Evolutionary conservation across 2,329 filamentous ascomycete species (phyloP).

Genomic region (Colletotrichum zoysiae): DNA sequence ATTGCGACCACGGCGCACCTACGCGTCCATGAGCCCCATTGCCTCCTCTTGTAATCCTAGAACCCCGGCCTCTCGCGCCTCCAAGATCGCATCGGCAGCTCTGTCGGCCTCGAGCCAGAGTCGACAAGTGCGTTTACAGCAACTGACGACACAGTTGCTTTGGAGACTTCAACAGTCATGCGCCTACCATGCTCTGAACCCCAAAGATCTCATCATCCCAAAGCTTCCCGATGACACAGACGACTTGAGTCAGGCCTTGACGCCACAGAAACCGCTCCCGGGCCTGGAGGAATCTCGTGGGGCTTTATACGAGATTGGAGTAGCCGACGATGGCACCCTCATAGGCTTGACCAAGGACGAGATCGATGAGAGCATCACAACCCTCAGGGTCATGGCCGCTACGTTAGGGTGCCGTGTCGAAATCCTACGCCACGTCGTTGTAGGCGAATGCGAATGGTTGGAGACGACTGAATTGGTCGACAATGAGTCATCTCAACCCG

Average conservation of each 20-base stretch:
- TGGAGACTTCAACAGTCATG: slow-evolving; percentile 97
- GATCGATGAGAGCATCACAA: slow-evolving; percentile 89
- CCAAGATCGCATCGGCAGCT: slow-evolving; percentile 25
- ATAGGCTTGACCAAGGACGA: slow-evolving; percentile 91
- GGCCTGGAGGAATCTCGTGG: slow-evolving; percentile 94
- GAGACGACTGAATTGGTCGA: slow-evolving; percentile 56
- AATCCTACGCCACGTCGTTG: slow-evolving; percentile 82
- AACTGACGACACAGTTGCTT: slow-evolving; percentile 92
- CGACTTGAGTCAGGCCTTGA: slow-evolving; percentile 60
- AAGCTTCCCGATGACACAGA: slow-evolving; percentile 75
- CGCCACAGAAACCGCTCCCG: slow-evolving; percentile 72
- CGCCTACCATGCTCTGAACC: slow-evolving; percentile 86
- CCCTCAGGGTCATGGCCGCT: slow-evolving; percentile 89
- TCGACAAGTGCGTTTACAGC: slow-evolving; percentile 86
- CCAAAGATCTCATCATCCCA: slow-evolving; percentile 80
- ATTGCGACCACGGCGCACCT: slow-evolving; percentile 81
- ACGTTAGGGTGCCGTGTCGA: slow-evolving; percentile 90
- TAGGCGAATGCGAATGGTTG: slow-evolving; percentile 86
- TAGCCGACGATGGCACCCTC: slow-evolving; percentile 93
- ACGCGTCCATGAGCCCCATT: slow-evolving; percentile 76
- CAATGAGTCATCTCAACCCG: slow-evolving; percentile 44
- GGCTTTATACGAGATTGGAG: slow-evolving; percentile 95
- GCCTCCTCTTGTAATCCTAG: slow-evolving; percentile 44
- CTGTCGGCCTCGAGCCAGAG: slow-evolving; percentile 70
- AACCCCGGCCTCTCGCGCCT: slow-evolving; percentile 43